Base-by-base conservation (phyloP, 257 asterid genomes). In the Echium plantagineum region DNA sequence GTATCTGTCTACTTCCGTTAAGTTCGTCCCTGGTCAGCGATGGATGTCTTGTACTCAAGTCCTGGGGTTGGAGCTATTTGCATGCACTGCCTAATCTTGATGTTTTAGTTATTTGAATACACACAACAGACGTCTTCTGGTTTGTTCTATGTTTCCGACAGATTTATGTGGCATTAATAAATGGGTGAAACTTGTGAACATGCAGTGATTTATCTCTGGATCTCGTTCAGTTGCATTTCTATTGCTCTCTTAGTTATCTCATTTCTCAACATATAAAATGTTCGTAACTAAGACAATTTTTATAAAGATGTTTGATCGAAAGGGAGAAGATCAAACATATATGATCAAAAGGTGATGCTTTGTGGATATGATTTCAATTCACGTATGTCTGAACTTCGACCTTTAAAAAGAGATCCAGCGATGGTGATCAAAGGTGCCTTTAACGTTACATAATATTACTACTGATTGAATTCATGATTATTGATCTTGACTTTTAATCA, bases 1-100 rank as follows among this genome's bases (percentile, higher is more conserved):
- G 51, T 89, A 20, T 86, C 97, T 1, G 77, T 89, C 53, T 86
- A 86, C 75, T 86, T 77, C 74, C 74, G 81, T 61, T 86, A 74
- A 68, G 16, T 58, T 30, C 10, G 15, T 42, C 12, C 13, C 46
- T 35, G 16, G 17, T 42, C 49, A 12, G 13, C 1, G 46, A 7
- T 35, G 46, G 9, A 35, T 35, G 12, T 35, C 46, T 28, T 3
- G 13, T 35, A 1, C 13, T 13, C 49, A 42, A 12, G 49, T 12
- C 13, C 49, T 2, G 12, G 17, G 49, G 17, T 13, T 42, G 49
- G 49, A 42, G 13, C 47, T 35, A 35, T 35, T 35, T 35, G 49
- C 49, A 12, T 13, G 49, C 5, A 42, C 49, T 10, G 13, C 49
- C 49, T 42, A 0, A 42, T 13, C 17, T 13, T 42, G 49, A 10